phyloP scores from a whole-genome alignment of 2,329 filamentous ascomycete species.

The Hortaea werneckii region DNA sequence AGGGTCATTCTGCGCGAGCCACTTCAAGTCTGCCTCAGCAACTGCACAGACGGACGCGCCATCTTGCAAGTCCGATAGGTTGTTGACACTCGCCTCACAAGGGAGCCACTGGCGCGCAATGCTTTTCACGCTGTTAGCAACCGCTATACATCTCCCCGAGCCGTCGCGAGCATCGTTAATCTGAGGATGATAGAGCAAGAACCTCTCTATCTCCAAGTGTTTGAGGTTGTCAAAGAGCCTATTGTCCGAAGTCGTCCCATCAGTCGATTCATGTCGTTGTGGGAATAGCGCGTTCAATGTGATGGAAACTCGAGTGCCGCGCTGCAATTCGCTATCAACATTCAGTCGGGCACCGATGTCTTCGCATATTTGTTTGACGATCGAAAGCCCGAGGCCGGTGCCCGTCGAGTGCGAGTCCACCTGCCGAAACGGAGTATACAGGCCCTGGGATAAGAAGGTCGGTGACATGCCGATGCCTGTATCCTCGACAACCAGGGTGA shows the following conservation, averaged over 20 bases:
- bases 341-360: background rate
- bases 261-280: no score
- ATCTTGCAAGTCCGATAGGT: background rate
- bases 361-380: conserved; percentile 12
- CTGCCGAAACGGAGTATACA: conserved; percentile 27
- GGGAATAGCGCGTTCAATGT: background rate
- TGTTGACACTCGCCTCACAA: background rate
- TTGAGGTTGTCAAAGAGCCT: no score
- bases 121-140: background rate
- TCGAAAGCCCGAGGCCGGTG: conserved; percentile 26
- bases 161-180: no score
- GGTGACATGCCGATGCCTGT: conserved; percentile 31
- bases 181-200: no score
- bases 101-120: background rate
- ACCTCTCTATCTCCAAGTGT: no score
- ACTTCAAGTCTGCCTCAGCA: background rate
- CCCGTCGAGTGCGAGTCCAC: conserved; percentile 24
- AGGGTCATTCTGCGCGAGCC: background rate
- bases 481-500: conserved; percentile 17
- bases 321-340: background rate
- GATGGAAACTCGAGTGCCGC: background rate
- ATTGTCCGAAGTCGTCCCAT: no score
- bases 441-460: conserved; percentile 19
- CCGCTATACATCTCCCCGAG: background rate
- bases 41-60: background rate